Evolutionary conservation across 164 flowering plant genomes (phyloP), one percentile per base, ranked within the genome.

Genomic region (Vitis amurensis): DNA sequence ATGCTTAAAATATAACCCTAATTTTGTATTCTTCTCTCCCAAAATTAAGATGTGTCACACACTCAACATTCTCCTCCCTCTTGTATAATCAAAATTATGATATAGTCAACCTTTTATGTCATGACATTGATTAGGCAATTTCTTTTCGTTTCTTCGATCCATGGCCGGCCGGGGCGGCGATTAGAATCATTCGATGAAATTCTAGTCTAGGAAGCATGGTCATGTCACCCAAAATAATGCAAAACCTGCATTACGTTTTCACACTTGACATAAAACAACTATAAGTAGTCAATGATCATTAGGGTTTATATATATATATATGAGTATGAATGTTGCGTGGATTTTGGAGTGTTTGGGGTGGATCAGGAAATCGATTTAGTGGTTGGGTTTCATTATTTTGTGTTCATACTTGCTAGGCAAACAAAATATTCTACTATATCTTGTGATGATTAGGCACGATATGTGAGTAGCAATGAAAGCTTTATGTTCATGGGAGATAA

Each of bases 31-130:
- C 44, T 37, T 6, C 44, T 37, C 44, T 23, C 27, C 27, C 4
- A 37, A 37, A 37, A 37, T 37, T 55, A 63, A 63, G 63, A 50
- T 64, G 74, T 59, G 55, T 19, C 12, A 31, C 61, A 61, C 63
- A 67, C 69, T 65, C 62, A 71, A 57, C 75, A 68, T 76, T 76
- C 73, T 47, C 12, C 49, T 30, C 30, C 23, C 52, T 68, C 51
- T 64, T 14, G n/a, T 61, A 15, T 8, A 23, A 23, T 23, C 27
- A 23, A 23, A 23, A 23, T 23, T 37, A 37, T 37, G 44, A 59
- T 19, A 57, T 31, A 63, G 31, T 68, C 12, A 50, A 12, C 10
- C 7, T 44, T 68, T 17, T 17, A 30, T 55, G 57, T 37, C 17
- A 51, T 65, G 4, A 15, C 44, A n/a, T 51, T 47, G 5, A 37